Evolutionary conservation across 2,329 filamentous ascomycete genomes (phyloP), one percentile per base, ranked within the genome.

Genomic region (Aureobasidium sp.): DNA sequence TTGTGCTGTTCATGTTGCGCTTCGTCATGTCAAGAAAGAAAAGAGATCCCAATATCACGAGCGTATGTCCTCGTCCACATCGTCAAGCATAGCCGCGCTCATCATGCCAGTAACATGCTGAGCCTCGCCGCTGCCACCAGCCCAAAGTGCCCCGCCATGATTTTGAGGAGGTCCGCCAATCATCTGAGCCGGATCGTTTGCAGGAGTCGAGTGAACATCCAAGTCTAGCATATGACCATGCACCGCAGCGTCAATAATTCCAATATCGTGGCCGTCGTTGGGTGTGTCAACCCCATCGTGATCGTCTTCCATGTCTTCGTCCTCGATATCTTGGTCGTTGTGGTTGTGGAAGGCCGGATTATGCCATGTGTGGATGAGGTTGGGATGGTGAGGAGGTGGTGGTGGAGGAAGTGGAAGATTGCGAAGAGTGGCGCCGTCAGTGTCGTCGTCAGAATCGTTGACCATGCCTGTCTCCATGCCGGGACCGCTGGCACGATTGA

Each of bases 401-500:
- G 55, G 48, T 34, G 45, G 36, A 29, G 44, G 44, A 2, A 59
- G 27, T 31, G 59, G 22, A 64, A 67, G 41, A 49, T 36, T 29
- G 51, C 64, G 41, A 2, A 57, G 53, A 22, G 53, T 57, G n/a
- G 59, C 64, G 11, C 53, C 63, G 39, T 62, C 64, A 17, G 66
- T 59, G 31, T 67, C 64, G 42, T 75, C 72, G 14, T 62, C 62
- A 51, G 64, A 61, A 11, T 58, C 59, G 20, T 49, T 63, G 37
- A 48, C 52, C 37, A 59, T 55, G 17, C 52, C 53, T 5, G 61
- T 51, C 8, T 63, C 55, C n/a, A 59, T 15, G 17, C 56, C 56
- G 42, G 47, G 44, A 36, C 63, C 62, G 42, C 49, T 59, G 12
- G 57, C 44, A 12, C 76, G 75, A 66, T 91, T 95, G 42, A 99